Conservation (phyloP, 495 filamentous ascomycete genomes). For the Hypoxylon lienhwacheense region DNA sequence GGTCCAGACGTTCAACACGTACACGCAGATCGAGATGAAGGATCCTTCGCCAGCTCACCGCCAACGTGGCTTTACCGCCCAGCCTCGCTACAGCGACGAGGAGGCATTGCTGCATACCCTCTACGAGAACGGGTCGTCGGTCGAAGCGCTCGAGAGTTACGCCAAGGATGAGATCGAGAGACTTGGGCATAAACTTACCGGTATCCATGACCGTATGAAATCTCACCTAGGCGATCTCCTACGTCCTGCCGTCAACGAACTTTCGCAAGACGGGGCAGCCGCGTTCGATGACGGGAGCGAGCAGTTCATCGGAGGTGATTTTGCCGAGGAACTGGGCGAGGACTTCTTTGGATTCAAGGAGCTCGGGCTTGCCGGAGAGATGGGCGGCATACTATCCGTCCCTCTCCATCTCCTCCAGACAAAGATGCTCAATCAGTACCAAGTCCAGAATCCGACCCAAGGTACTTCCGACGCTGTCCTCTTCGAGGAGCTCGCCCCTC, state of each 20-base stretch:
- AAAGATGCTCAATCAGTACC: constrained; percentile 77
- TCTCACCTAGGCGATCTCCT: constrained; percentile 85
- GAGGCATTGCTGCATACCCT: constrained; percentile 87
- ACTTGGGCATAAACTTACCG: constrained; percentile 76
- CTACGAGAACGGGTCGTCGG: constrained; percentile 74
- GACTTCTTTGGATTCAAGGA: constrained; percentile 99
- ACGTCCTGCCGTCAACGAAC: constrained; percentile 81
- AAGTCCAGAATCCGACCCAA: constrained; percentile 67
- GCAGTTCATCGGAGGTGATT: constrained; percentile 94
- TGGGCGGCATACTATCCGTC: constrained; percentile 84
- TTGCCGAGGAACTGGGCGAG: constrained; percentile 94
- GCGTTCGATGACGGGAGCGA: constrained; percentile 96
- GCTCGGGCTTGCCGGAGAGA: constrained; percentile 85
- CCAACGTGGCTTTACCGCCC: constrained; percentile 35
- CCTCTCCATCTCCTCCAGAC: constrained; percentile 93
- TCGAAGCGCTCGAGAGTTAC: constrained; percentile 82
- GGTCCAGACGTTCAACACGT: constrained; percentile 73
- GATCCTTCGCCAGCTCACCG: constrained; percentile 45
- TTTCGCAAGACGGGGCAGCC: constrained; percentile 78
- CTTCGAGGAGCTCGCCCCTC: constrained; percentile 69
- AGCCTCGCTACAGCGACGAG: constrained; percentile 72
- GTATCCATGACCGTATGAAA: constrained; percentile 91
- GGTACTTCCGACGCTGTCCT: constrained; percentile 57
- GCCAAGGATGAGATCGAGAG: constrained; percentile 93
- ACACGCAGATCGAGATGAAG: constrained; percentile 76